Percentiles rank a stretch among this genome's conserved stretches.
These are phyloP conservation scores for Gracilaria gracilis DNA, from an alignment of 23 red algal species.

Conservation along the genomic window DNA sequence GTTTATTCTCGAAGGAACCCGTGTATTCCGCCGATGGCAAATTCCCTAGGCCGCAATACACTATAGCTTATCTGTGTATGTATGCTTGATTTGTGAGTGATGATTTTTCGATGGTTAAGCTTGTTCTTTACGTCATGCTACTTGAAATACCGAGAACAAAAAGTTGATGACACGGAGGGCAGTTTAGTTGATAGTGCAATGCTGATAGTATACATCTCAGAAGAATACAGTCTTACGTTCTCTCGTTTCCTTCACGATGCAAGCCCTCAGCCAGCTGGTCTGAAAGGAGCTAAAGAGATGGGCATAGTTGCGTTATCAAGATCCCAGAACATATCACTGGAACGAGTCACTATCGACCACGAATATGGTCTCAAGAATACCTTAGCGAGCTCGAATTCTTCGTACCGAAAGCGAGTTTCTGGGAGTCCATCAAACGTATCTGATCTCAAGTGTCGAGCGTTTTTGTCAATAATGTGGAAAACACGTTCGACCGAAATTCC, in stretches of 20 bases:
- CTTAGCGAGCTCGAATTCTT: slow-evolving; percentile 46
- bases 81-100: no score
- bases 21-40: no score
- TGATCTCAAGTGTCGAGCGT: slow-evolving; percentile 45
- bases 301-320: slow-evolving; percentile 15
- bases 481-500: slow-evolving; percentile 58
- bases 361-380: slow-evolving; percentile 16
- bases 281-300: background rate
- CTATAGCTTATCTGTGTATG: no score
- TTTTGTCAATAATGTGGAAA: slow-evolving; percentile 59
- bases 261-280: slow-evolving; percentile 1
- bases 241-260: background rate
- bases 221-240: background rate
- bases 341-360: slow-evolving; percentile 10
- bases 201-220: background rate
- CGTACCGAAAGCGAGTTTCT: slow-evolving; percentile 38
- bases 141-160: no score
- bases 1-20: no score
- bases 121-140: no score
- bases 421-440: slow-evolving; percentile 60
- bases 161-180: background rate
- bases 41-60: no score
- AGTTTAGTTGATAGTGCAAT: background rate
- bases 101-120: no score
- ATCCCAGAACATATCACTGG: slow-evolving; percentile 6